Base-by-base conservation (phyloP, 805 yeast species). In the Candida xiaguanensis region DNA sequence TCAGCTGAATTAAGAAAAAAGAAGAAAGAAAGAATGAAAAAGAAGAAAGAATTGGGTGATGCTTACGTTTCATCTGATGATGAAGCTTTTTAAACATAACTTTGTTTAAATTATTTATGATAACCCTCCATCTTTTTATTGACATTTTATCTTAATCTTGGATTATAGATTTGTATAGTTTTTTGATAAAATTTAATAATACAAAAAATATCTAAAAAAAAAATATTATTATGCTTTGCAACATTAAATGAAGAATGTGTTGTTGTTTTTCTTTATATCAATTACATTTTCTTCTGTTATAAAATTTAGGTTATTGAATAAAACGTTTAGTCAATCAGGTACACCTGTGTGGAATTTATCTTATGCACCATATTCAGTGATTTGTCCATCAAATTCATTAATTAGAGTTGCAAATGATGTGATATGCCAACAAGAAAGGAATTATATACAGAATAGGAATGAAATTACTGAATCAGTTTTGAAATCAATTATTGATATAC, bases 21-120 rank as follows among this genome's bases (percentile, higher is more conserved):
- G 96, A 93, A 93, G 97, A 93, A 93, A 95, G 99, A 93, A 79
- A 89, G 99, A 84, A 90, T 93, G 98, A 88, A 85, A 85, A 93
- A 91, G 95, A 93, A 91, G 97, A 93, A 93, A 95, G 95, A 85
- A 74, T 73, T 90, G 69, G 98, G 98, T 80, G 99, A 93, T 68
- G 98, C 93, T 72, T 95, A 93, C 72, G 97, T 89, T 57, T 91
- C 98, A 45, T 53, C 59, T 51, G 93, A 95, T 59, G 93, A 95
- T 60, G 99, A 91, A 42, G 41, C 34, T 18, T 42, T 47, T 35
- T 40, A 45, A 32, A 28, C 31, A 28, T 15, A 14, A 23, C 13
- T 12, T 18, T 15, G 20, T 29, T 26, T 26, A 15, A 29, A 29
- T 16, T 29, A 15, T 29, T 15, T 29, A 29, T 29, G 20, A 29